phyloP scores from a whole-genome alignment of 208 protist genomes.

The Porcisia hertigi region DNA sequence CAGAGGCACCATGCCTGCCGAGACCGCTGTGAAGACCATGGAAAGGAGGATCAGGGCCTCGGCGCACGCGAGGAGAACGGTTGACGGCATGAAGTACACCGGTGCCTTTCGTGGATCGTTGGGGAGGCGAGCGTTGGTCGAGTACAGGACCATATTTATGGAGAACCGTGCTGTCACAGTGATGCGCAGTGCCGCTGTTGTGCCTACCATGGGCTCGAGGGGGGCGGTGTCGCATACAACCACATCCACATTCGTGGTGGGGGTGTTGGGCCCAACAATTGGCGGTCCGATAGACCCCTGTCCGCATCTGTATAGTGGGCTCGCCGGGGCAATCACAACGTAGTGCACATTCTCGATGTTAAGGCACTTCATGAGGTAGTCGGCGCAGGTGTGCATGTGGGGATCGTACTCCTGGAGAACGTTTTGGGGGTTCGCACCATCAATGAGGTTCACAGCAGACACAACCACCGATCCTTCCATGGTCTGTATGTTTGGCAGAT shows the following conservation, averaged over 20 bases:
- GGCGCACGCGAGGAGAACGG: neutral
- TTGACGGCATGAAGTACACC: neutral
- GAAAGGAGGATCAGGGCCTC: neutral
- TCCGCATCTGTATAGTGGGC: constrained; percentile 2
- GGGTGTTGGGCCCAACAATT: neutral
- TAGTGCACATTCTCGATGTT: neutral
- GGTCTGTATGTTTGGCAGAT: neutral
- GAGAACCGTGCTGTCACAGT: neutral
- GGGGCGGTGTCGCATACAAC: neutral
- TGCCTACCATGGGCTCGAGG: neutral
- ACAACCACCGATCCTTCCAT: neutral
- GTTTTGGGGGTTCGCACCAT: neutral
- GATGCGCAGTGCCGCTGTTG: constrained; percentile 4
- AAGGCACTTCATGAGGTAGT: neutral
- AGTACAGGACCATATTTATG: constrained; percentile 8
- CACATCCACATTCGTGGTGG: neutral
- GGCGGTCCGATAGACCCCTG: neutral
- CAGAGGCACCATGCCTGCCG: constrained; percentile 8
- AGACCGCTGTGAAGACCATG: neutral
- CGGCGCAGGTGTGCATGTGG: neutral
- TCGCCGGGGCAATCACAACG: neutral
- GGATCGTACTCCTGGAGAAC: neutral
- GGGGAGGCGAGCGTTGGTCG: neutral
- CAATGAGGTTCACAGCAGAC: neutral
- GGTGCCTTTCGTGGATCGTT: too few relatives aligned